Percentiles rank a stretch among this genome's conserved stretches.
Evolutionary conservation across 495 filamentous ascomycete species (phyloP).

Genomic region (Tuber microsphaerosporum): DNA sequence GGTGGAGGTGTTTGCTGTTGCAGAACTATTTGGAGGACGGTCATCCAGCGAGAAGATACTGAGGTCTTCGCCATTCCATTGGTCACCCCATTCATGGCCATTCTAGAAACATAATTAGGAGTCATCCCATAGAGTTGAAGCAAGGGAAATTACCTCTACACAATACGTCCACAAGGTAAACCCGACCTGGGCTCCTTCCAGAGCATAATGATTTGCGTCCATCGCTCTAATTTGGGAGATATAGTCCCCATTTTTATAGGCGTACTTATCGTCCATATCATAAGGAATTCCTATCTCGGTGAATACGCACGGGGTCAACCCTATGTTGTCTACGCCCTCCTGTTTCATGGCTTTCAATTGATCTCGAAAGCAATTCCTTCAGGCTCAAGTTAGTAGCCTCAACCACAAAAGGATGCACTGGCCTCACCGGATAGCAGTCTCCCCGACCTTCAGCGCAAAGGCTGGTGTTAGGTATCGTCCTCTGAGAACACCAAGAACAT

Average conservation of each 20-base stretch:
- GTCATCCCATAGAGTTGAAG: constrained; percentile 15
- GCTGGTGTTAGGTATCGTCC: constrained; percentile 80
- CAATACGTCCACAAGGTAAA: constrained; percentile 87
- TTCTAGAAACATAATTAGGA: constrained; percentile 49
- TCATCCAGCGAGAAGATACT: constrained; percentile 85
- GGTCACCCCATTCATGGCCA: constrained; percentile 81
- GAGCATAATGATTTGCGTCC: constrained; percentile 92
- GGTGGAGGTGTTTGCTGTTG: constrained; percentile 14
- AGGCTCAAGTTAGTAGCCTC: not conserved
- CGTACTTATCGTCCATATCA: constrained; percentile 94
- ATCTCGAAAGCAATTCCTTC: constrained; percentile 73
- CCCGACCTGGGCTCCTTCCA: constrained; percentile 69
- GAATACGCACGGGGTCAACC: constrained; percentile 79
- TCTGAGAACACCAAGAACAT: constrained; percentile 84
- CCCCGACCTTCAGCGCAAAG: constrained; percentile 86
- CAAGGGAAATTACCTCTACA: constrained; percentile 35
- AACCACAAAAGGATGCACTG: not conserved
- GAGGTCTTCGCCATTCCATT: constrained; percentile 96
- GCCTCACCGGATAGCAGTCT: constrained; percentile 70
- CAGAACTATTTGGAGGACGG: constrained; percentile 46
- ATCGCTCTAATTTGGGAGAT: constrained; percentile 86
- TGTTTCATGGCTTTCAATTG: constrained; percentile 81
- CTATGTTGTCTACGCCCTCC: constrained; percentile 86
- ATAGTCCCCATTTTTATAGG: constrained; percentile 95
- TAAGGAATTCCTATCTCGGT: constrained; percentile 97